These are phyloP conservation scores for Mucor irregularis DNA, from an alignment of 371 early-diverging fungal genomes.

Conservation along the genomic window DNA sequence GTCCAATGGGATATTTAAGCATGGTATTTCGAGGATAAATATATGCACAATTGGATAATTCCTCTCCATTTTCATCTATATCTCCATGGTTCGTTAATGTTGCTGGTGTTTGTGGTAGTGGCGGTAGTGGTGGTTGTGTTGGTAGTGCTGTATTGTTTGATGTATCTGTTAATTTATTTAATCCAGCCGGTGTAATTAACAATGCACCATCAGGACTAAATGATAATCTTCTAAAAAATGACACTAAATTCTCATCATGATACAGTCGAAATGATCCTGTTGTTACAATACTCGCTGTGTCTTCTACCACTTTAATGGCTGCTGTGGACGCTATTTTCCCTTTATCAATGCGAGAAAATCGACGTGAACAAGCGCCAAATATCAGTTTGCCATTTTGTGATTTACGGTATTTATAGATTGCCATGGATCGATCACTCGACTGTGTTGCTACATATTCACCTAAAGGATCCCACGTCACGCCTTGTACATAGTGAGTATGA, in stretches of 20 bases:
- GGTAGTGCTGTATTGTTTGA: not conserved
- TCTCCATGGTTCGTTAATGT: conserved; percentile 18
- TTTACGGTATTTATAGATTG: conserved; percentile 38
- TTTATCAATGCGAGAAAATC: conserved; percentile 24
- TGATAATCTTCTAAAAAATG: conserved; percentile 89
- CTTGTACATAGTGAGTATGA: conserved; percentile 94
- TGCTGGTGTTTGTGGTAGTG: no score
- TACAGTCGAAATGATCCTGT: conserved; percentile 56
- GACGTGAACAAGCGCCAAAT: conserved; percentile 26
- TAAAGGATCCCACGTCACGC: conserved; percentile 96
- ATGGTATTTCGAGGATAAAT: conserved; percentile 40
- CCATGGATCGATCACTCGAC: conserved; percentile 85
- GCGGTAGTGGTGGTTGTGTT: no score
- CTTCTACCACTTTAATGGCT: not conserved
- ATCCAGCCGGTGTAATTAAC: conserved; percentile 84
- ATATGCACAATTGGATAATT: conserved; percentile 39
- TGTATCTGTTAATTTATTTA: conserved; percentile 33
- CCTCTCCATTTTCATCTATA: conserved; percentile 16
- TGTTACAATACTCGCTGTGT: not conserved
- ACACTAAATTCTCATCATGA: conserved; percentile 86
- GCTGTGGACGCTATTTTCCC: conserved; percentile 15
- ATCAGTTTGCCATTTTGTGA: conserved; percentile 19
- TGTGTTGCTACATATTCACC: conserved; percentile 87
- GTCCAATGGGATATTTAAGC: conserved; percentile 61
- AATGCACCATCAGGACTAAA: conserved; percentile 92